Evolutionary conservation across 371 early-diverging fungal species (phyloP).

Genomic region (Syncephalastrum monosporum): DNA sequence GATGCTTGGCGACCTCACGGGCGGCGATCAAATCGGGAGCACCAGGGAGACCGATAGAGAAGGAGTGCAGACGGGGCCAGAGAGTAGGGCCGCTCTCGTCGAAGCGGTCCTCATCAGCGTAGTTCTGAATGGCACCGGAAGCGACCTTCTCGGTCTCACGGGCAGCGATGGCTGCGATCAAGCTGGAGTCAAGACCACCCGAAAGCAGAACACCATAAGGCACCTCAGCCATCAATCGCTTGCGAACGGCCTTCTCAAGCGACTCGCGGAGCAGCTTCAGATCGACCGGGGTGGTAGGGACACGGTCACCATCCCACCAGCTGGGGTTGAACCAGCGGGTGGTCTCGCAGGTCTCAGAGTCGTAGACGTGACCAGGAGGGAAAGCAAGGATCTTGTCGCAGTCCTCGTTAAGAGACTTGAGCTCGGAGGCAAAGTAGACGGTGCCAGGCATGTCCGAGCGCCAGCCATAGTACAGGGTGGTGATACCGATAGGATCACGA

Average conservation of each 20-base stretch:
- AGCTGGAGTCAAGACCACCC: conserved; percentile 93
- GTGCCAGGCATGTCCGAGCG: conserved; percentile 78
- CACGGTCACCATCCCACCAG: conserved; percentile 76
- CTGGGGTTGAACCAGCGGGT: conserved; percentile 87
- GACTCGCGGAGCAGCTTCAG: conserved; percentile 75
- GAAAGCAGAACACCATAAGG: conserved; percentile 95
- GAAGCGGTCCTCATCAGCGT: conserved; percentile 62
- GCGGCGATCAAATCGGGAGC: conserved; percentile 94
- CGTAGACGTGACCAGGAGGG: conserved; percentile 93
- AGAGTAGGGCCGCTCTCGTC: conserved; percentile 65
- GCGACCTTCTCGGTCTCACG: conserved; percentile 73
- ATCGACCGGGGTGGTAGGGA: conserved; percentile 56
- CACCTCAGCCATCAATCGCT: conserved; percentile 95
- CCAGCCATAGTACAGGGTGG: conserved; percentile 95
- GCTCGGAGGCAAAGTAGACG: conserved; percentile 90
- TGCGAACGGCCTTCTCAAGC: conserved; percentile 85
- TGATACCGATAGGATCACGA: conserved; percentile 97
- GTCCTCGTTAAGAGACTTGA: conserved; percentile 92
- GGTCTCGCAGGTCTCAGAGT: conserved; percentile 72
- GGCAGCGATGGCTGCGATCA: conserved; percentile 92
- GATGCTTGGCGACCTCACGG: conserved; percentile 83
- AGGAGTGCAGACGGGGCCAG: conserved; percentile 92
- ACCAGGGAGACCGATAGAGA: conserved; percentile 93
- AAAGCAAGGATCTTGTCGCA: conserved; percentile 94
- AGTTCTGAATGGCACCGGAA: conserved; percentile 14